phyloP scores from a whole-genome alignment of 2,329 filamentous ascomycete genomes.

The Stemphylium vesicarium region DNA sequence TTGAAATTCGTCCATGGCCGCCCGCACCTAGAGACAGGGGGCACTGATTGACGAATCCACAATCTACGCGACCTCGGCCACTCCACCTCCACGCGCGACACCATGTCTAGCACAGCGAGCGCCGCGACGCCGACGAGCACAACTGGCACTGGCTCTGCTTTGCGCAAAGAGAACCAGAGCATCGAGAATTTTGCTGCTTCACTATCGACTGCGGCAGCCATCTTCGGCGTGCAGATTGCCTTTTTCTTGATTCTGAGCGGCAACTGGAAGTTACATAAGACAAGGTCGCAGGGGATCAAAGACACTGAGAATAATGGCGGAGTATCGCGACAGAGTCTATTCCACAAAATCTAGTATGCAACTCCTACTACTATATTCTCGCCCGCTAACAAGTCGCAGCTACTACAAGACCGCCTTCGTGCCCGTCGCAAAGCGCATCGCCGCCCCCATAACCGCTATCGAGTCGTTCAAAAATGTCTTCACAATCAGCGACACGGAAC shows the following conservation, averaged over 20 bases:
- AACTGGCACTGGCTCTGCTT: constrained; percentile 16
- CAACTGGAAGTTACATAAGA: constrained; percentile 45
- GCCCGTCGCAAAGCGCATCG: constrained; percentile 43
- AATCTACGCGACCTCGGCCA: constrained; percentile 5
- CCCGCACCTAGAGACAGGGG: constrained; percentile 12
- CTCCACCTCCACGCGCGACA: background rate
- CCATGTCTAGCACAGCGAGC: constrained; percentile 13
- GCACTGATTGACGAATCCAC: constrained; percentile 3
- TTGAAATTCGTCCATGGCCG: constrained; percentile 12
- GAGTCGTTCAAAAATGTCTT: constrained; percentile 58
- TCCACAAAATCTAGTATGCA: constrained; percentile 48
- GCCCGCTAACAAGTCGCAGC: constrained; percentile 31
- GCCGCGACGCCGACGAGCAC: constrained; percentile 6
- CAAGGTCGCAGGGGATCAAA: constrained; percentile 18
- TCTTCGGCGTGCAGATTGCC: constrained; percentile 45
- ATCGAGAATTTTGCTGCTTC: constrained; percentile 49
- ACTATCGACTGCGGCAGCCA: constrained; percentile 42
- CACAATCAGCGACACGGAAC: constrained; percentile 75
- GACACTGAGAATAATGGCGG: constrained; percentile 18
- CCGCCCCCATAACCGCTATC: constrained; percentile 43
- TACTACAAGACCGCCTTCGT: constrained; percentile 50
- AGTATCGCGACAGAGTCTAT: constrained; percentile 42
- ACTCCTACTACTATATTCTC: background rate
- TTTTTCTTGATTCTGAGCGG: constrained; percentile 46
- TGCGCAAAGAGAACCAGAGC: constrained; percentile 36